Evolutionary conservation across 768 basidiomycete genomes (phyloP).

Genomic region (Coprinopsis cinerea): DNA sequence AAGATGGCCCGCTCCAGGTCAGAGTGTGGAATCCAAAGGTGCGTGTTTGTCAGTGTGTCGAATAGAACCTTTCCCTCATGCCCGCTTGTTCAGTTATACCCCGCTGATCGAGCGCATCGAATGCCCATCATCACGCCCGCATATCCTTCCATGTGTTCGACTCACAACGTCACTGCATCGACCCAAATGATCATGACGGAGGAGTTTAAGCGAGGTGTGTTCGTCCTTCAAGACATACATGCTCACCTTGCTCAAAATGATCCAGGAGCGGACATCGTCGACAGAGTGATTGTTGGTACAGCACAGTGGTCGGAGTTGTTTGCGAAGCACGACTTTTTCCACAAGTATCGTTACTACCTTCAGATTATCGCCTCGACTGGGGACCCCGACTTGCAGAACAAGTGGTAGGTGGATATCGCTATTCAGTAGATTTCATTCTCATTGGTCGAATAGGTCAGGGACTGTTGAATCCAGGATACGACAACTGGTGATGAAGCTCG

Average conservation of each 20-base stretch:
- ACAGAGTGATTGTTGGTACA: slow-evolving; percentile 80
- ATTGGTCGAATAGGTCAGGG: slow-evolving; percentile 48
- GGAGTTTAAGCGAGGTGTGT: slow-evolving; percentile 85
- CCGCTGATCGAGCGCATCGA: slow-evolving; percentile 86
- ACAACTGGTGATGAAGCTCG: slow-evolving; percentile 96
- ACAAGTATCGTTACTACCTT: slow-evolving; percentile 92
- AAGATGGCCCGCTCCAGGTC: slow-evolving; percentile 88
- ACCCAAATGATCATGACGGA: slow-evolving; percentile 95
- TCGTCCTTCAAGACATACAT: slow-evolving; percentile 3
- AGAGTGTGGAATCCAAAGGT: slow-evolving; percentile 98
- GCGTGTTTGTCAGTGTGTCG: slow-evolving; percentile 9
- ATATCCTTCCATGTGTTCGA: slow-evolving; percentile 98
- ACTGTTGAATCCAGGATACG: slow-evolving; percentile 98
- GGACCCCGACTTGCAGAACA: slow-evolving; percentile 77
- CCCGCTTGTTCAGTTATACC: slow-evolving; percentile 61
- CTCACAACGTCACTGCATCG: slow-evolving; percentile 94
- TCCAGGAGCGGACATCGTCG: slow-evolving; percentile 86
- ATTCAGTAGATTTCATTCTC: neutral
- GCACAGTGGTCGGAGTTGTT: slow-evolving; percentile 94
- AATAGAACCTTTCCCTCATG: slow-evolving; percentile 2
- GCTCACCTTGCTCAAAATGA: slow-evolving; percentile 7
- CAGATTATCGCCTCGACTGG: slow-evolving; percentile 93
- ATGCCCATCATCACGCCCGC: slow-evolving; percentile 99
- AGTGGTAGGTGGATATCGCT: slow-evolving; percentile 59
- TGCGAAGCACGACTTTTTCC: slow-evolving; percentile 93